phyloP scores from a whole-genome alignment of 108 stramenopile species.

The Cyclostephanos tholiformis region DNA sequence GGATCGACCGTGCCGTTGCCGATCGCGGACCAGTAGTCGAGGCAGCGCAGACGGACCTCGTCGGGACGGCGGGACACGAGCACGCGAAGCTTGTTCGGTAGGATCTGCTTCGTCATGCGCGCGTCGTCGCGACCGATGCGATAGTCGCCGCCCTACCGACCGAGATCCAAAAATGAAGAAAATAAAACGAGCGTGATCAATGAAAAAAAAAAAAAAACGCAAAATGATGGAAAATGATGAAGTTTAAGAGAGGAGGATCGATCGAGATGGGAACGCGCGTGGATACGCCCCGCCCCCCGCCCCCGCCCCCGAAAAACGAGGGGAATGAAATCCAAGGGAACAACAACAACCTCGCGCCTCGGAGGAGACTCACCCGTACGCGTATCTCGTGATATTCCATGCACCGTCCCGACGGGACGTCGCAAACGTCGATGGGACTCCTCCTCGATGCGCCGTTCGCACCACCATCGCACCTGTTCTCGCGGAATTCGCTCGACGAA shows the following conservation, averaged over 20 bases:
- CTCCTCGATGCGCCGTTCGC: too few species aligned
- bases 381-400: conserved; percentile 33
- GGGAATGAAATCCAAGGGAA: too few species aligned
- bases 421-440: conserved; percentile 49
- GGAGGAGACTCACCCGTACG: conserved; percentile 12
- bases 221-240: too few species aligned
- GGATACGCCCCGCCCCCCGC: too few species aligned
- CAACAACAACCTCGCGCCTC: not conserved
- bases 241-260: too few species aligned
- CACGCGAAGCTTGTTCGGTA: conserved; percentile 38
- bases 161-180: too few species aligned
- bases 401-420: conserved; percentile 12
- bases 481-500: conserved; percentile 23
- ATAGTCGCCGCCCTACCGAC: conserved; percentile 26
- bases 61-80: conserved; percentile 26
- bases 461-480: conserved; percentile 31
- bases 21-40: not conserved
- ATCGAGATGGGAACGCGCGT: too few species aligned
- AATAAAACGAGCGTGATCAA: too few species aligned
- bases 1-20: not conserved
- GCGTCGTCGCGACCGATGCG: conserved; percentile 24
- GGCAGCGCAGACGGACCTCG: conserved; percentile 12
- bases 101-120: conserved; percentile 32
- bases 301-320: too few species aligned
- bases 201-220: too few species aligned